Base-by-base conservation (phyloP, 2,329 filamentous ascomycete species). In the Ophiostoma ips region DNA sequence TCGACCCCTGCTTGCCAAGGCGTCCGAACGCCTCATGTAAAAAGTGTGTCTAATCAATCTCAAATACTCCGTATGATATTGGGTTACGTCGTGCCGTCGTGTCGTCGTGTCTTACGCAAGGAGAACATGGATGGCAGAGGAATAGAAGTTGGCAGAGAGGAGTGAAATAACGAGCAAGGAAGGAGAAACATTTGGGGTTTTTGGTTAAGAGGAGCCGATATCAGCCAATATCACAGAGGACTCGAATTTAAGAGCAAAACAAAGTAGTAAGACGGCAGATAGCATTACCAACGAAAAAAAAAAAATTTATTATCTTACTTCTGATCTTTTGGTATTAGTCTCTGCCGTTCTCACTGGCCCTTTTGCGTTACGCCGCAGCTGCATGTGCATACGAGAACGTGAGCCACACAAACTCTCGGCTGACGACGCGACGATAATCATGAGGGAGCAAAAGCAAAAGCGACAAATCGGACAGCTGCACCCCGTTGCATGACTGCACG, bases 1-100 rank as follows among this genome's bases (percentile, higher is more conserved):
- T 55, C 52, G 11, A 34, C 35, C 46, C 28, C 30, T 19, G 16
- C 30, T 37, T n/a, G 28, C 24, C 31, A 45, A 40, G 31, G n/a
- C 19, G 19, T 15, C 12, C 44, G 38, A 43, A 43, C 33, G n/a
- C 11, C 34, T 37, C 18, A 19, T 49, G 12, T 18, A 33, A 10
- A 19, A 31, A 46, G 24, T 28, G 24, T 28, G 24, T 28, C 44
- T 8, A 9, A 16, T 16, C 8, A 16, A 16, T n/a, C 13, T 12
- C 9, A 36, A 16, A 16, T 16, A 36, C 15, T 13, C 15, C 5
- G 13, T n/a, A n/a, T n/a, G n/a, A n/a, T n/a, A n/a, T n/a, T n/a
- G n/a, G 34, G 16, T 21, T 43, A 30, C 47, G 30, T 16, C 16
- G 47, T 28, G 24, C 24, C 4, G 24, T 28, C 24, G 24, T 28